These are phyloP conservation scores for Zymoseptoria pseudotritici DNA, from an alignment of 2,329 filamentous ascomycete species.

Conservation along the genomic window DNA sequence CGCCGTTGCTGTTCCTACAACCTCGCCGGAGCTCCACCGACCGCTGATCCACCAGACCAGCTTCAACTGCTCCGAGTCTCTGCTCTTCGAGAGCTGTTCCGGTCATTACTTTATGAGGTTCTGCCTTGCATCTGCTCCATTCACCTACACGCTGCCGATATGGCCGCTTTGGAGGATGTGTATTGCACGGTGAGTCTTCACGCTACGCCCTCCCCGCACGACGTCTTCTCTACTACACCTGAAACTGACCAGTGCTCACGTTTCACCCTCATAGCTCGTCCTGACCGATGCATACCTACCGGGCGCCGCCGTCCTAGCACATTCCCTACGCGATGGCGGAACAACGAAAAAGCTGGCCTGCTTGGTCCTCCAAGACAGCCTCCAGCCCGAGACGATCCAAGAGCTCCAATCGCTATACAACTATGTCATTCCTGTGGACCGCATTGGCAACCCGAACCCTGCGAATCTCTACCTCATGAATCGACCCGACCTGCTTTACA, in stretches of 20 bases:
- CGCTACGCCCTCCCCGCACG: neutral
- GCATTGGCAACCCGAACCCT: conserved; percentile 67
- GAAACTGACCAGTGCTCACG: conserved; percentile 10
- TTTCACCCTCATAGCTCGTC: conserved; percentile 58
- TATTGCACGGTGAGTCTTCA: conserved; percentile 54
- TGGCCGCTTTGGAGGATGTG: conserved; percentile 45
- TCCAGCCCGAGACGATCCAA: conserved; percentile 66
- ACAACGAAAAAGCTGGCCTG: conserved; percentile 79
- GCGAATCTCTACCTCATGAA: conserved; percentile 88
- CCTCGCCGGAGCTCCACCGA: neutral
- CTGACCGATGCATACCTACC: conserved; percentile 89
- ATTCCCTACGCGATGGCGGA: conserved; percentile 86
- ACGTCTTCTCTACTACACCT: neutral
- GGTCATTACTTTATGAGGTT: neutral
- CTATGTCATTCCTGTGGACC: conserved; percentile 75
- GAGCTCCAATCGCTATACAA: conserved; percentile 83
- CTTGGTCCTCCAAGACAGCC: conserved; percentile 71
- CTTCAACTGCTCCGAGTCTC: neutral
- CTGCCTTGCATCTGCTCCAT: neutral
- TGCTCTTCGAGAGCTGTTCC: neutral
- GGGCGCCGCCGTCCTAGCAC: conserved; percentile 85
- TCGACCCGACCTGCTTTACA: conserved; percentile 78
- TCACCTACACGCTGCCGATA: conserved; percentile 1
- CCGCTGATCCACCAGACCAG: neutral
- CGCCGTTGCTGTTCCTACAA: too few relatives aligned